Evolutionary conservation across 495 filamentous ascomycete species (phyloP).

Genomic region (Penicillium cinerascens): DNA sequence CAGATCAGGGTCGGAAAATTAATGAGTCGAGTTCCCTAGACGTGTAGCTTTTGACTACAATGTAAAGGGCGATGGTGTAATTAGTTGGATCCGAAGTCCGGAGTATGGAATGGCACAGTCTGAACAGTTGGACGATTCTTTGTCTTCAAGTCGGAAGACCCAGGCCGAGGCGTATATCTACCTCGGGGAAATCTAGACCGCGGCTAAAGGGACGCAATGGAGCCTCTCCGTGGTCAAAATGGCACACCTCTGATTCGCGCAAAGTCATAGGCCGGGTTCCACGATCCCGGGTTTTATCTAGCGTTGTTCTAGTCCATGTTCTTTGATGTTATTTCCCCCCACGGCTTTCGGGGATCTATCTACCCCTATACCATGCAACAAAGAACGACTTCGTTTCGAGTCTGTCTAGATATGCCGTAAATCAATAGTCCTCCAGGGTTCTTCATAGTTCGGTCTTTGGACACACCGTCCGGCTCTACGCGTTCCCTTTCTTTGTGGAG

Average conservation of each 20-base stretch:
- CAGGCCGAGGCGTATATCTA: too few relatives aligned
- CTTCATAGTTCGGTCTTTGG: neutral
- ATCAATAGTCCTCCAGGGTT: neutral
- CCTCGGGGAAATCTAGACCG: neutral
- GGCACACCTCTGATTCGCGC: slow-evolving; percentile 7
- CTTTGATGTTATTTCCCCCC: neutral
- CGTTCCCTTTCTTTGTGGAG: neutral
- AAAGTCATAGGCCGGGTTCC: slow-evolving; percentile 1
- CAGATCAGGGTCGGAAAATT: neutral
- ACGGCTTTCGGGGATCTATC: neutral
- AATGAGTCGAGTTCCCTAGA: neutral
- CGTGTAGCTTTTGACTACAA: neutral
- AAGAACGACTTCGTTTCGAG: neutral
- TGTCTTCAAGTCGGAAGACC: neutral
- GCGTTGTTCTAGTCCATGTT: neutral
- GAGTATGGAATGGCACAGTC: neutral
- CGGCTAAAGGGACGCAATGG: too few relatives aligned
- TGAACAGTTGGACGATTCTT: neutral
- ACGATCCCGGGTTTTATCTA: neutral
- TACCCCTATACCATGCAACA: neutral
- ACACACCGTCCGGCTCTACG: neutral
- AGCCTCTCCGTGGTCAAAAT: neutral
- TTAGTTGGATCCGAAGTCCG: neutral
- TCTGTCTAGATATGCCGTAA: neutral
- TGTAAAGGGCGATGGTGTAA: neutral